These are phyloP conservation scores for Calonectria leucothoes DNA, from an alignment of 2,329 filamentous ascomycete species.

Conservation along the genomic window DNA sequence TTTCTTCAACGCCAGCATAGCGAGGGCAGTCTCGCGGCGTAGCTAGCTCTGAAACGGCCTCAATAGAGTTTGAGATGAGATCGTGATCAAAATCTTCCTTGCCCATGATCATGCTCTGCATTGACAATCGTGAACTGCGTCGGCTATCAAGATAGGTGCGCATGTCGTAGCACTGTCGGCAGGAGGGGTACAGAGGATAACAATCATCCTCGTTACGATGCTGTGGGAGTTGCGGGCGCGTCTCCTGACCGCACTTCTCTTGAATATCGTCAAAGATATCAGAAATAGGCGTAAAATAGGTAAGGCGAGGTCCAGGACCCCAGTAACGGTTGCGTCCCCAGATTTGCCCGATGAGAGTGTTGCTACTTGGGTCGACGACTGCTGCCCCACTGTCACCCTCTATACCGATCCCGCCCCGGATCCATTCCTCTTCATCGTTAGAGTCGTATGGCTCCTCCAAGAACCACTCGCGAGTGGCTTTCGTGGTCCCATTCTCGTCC, in stretches of 20 bases:
- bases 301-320: constrained; percentile 53
- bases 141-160: constrained; percentile 54
- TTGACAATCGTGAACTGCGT: constrained; percentile 54
- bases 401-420: constrained; percentile 58
- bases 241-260: constrained; percentile 54
- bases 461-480: constrained; percentile 59
- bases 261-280: constrained; percentile 60
- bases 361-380: constrained; percentile 54
- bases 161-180: constrained; percentile 55
- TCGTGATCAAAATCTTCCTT: constrained; percentile 52
- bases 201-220: constrained; percentile 54
- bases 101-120: constrained; percentile 56
- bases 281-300: constrained; percentile 57
- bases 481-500: constrained; percentile 53
- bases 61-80: constrained; percentile 51
- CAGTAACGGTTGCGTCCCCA: constrained; percentile 59
- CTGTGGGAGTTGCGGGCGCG: constrained; percentile 54
- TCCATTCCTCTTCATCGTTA: constrained; percentile 57
- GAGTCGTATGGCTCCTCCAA: constrained; percentile 52
- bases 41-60: constrained; percentile 54
- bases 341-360: constrained; percentile 54
- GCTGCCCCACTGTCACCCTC: constrained; percentile 58
- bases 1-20: constrained; percentile 49
- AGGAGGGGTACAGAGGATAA: constrained; percentile 54
- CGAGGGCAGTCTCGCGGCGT: constrained; percentile 53